Base-by-base conservation (phyloP, 345 rosid species). In the Rhizophora apiculata region DNA sequence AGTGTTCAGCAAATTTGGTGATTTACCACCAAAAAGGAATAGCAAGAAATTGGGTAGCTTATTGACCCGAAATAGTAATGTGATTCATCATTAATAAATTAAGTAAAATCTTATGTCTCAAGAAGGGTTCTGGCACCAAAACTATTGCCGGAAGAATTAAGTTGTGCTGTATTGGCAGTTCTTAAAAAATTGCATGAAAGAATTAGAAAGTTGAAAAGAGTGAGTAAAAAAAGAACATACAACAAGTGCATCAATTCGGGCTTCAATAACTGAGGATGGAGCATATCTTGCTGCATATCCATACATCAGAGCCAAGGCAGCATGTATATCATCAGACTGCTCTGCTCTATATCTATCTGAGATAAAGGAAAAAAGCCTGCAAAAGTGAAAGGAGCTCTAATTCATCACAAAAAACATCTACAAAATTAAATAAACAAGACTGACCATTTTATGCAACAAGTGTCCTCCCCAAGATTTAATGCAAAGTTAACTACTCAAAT, bases 201-300 rank as follows among this genome's bases (percentile, higher is more conserved):
- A 70, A 72, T 56, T 22, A 55, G 36, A 66, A 70, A 46, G 31
- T 68, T 21, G 67, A 39, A 26, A 24, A 51, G 56, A 54, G 70
- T 62, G 31, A 61, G 39, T 71, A 76, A 61, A 55, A 68, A 69
- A 60, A 60, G 71, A 29, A 46, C 98, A 72, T 94, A 94, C 98
- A 76, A 94, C 85, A 73, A 94, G 95, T 51, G 97, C 98, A 78
- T 94, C 93, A 69, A 94, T 94, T 83, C 98, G 87, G 76, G 97
- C 98, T 84, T 94, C 97, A 79, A 94, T 94, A 73, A 94, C 96
- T 30, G 92, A 78, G 72, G 98, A 81, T 37, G 98, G 97, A 49
- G 98, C 98, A 85, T 94, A 94, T 86, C 89, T 89, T 69, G 98
- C 98, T 72, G 98, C 97, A 88, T 91, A 94, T 79, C 98, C 98